phyloP scores from a whole-genome alignment of 179 eudicot genomes.

The Actinidia arguta region DNA sequence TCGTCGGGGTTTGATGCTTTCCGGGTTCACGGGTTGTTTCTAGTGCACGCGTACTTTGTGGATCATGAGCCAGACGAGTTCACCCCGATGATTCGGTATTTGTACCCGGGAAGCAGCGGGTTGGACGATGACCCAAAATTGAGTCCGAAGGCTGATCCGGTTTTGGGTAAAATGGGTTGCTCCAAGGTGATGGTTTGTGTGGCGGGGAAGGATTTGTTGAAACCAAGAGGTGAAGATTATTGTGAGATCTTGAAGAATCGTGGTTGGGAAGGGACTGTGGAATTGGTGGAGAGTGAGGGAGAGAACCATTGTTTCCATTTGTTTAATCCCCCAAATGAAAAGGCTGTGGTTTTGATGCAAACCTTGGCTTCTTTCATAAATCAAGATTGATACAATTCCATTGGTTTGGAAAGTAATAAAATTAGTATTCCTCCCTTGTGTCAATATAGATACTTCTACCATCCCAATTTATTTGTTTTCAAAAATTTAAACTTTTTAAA shows the following conservation, averaged over 20 bases:
- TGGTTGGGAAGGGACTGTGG: constrained; percentile 47
- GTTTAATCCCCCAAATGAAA: constrained; percentile 23
- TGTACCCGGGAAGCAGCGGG: constrained; percentile 25
- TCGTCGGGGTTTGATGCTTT: neutral
- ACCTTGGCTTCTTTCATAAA: neutral
- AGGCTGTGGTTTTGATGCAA: neutral
- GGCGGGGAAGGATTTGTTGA: constrained; percentile 42
- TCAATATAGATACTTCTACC: no score
- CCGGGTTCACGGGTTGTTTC: constrained; percentile 27
- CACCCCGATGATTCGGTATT: constrained; percentile 30
- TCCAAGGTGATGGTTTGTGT: constrained; percentile 37
- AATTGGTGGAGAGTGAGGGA: constrained; percentile 35
- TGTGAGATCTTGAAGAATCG: constrained; percentile 43
- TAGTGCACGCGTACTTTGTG: constrained; percentile 50
- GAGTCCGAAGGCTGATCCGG: constrained; percentile 42
- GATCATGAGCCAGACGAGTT: constrained; percentile 20
- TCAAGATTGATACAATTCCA: neutral
- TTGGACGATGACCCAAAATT: constrained; percentile 40
- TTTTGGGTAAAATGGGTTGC: constrained; percentile 20
- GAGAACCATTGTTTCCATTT: constrained; percentile 49
- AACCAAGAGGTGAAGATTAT: constrained; percentile 44
- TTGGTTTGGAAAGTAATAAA: no score
- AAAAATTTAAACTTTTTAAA: no score
- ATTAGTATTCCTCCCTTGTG: no score
- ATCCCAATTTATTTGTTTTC: no score